A percentile compares a stretch with the other conserved stretches of the same genome.
Evolutionary conservation across 352 stramenopile species (phyloP).

Genomic region (Globisporangium parvum): DNA sequence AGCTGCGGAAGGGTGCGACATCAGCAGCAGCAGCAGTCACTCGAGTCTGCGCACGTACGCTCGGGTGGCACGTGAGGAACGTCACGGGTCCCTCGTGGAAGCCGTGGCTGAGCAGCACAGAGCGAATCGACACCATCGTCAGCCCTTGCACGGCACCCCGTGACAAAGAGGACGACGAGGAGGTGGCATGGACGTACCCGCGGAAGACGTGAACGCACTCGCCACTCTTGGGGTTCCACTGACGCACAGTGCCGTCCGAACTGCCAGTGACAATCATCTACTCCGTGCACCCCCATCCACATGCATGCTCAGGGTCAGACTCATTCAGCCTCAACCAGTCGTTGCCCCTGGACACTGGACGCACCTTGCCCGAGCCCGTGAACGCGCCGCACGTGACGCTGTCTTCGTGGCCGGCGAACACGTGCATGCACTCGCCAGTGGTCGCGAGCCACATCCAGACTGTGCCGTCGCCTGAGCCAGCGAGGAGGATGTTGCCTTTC

Average conservation of each 20-base stretch:
- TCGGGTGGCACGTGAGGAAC: slow-evolving; percentile 87
- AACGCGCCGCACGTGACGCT: slow-evolving; percentile 93
- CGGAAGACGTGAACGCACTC: slow-evolving; percentile 89
- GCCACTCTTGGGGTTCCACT: slow-evolving; percentile 96
- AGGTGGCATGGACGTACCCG: slow-evolving; percentile 27
- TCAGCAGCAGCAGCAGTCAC: not conserved
- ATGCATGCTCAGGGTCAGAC: not conserved
- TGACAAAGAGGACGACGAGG: not conserved
- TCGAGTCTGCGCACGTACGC: slow-evolving; percentile 25
- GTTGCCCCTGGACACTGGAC: not conserved
- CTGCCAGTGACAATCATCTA: slow-evolving; percentile 92
- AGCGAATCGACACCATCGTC: slow-evolving; percentile 4
- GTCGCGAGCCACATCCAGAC: slow-evolving; percentile 93
- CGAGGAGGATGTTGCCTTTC: slow-evolving; percentile 87
- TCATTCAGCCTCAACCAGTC: slow-evolving; percentile 2
- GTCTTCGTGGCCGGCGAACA: slow-evolving; percentile 97
- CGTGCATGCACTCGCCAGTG: slow-evolving; percentile 95
- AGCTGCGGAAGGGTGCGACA: not conserved
- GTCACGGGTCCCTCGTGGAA: slow-evolving; percentile 89
- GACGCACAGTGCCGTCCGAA: slow-evolving; percentile 89
- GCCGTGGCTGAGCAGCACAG: slow-evolving; percentile 38
- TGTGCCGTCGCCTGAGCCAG: slow-evolving; percentile 83
- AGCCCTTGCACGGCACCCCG: not conserved
- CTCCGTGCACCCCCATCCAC: not conserved
- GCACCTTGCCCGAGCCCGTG: slow-evolving; percentile 91